Percentiles rank a stretch among this genome's conserved stretches.
These are phyloP conservation scores for Fagus crenata DNA, from an alignment of 306 rosid genomes.

Conservation along the genomic window DNA sequence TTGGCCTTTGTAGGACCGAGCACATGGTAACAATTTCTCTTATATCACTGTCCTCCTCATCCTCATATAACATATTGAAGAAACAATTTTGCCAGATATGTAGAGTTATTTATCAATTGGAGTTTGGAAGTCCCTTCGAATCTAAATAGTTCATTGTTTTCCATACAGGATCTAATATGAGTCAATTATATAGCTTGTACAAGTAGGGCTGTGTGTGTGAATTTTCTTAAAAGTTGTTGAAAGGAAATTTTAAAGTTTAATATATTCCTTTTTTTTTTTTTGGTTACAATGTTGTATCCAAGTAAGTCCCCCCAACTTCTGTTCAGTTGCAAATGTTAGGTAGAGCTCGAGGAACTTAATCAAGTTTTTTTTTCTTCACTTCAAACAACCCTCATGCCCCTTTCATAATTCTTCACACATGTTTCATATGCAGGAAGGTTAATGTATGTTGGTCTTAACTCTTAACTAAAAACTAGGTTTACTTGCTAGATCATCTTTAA, in stretches of 20 bases:
- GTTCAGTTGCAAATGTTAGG: neutral
- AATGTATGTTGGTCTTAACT: neutral
- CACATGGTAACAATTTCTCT: conserved; percentile 69
- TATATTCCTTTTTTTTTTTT: neutral
- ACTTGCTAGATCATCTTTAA: neutral
- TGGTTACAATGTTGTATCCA: neutral
- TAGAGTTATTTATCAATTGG: neutral
- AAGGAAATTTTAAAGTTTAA: neutral
- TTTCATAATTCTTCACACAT: neutral
- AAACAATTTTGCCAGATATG: neutral
- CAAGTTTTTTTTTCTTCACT: neutral
- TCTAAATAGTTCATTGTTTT: neutral
- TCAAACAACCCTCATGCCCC: neutral
- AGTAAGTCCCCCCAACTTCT: neutral
- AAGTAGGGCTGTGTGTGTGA: neutral
- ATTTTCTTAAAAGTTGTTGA: neutral
- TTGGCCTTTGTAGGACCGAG: conserved; percentile 97
- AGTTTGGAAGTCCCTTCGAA: neutral
- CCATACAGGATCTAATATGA: neutral
- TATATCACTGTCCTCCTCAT: neutral
- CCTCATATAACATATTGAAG: neutral
- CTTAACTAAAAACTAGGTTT: neutral
- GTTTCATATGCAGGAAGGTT: neutral
- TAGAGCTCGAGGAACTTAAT: neutral
- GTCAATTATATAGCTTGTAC: neutral